Base-by-base conservation (phyloP, 805 yeast genomes). In the Metschnikowia vanudenii region DNA sequence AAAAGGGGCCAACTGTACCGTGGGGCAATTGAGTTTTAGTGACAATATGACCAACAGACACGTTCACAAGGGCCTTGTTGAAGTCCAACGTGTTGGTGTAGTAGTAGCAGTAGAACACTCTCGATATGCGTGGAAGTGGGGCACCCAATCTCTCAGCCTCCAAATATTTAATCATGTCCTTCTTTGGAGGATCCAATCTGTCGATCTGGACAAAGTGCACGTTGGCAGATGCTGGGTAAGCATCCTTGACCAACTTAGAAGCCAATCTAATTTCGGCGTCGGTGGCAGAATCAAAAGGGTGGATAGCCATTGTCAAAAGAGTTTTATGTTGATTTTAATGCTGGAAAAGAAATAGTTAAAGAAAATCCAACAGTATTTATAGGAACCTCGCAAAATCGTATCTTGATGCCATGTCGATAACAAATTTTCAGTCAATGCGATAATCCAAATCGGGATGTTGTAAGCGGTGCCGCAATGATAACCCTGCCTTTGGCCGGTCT, bases 131-230 rank as follows among this genome's bases (percentile, higher is more conserved):
- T 28, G 88, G 88, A 20, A 80, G 64, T 37, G 72, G 67, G 20
- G 46, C 51, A 34, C 76, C 75, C 39, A 56, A 49, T 56, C 76
- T 80, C 69, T 85, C 89, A 45, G 86, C 83, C 49, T 81, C 84
- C 52, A 87, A 70, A 65, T 75, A 86, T 57, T 74, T 78, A 52
- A 80, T 59, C 84, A 87, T 82, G 51, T 76, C 81, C 56, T 76
- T 70, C 75, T 87, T 87, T 50, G 95, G 91, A 29, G 96, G 96
- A 60, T 87, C 95, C 39, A 78, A 56, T 62, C 82, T 76, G 61
- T 85, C 91, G 50, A 82, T 67, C 62, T 80, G 86, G 42, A 78
- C 74, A 63, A 84, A 84, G 63, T 82, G 86, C 43, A 83, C 79
- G 54, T 72, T 68, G 40, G 74, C 79, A 14, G 68, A 59, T 28